Evolutionary conservation across 306 rosid species (phyloP), one percentile per base, ranked within the genome.

Genomic region (Astragalus membranaceus): DNA sequence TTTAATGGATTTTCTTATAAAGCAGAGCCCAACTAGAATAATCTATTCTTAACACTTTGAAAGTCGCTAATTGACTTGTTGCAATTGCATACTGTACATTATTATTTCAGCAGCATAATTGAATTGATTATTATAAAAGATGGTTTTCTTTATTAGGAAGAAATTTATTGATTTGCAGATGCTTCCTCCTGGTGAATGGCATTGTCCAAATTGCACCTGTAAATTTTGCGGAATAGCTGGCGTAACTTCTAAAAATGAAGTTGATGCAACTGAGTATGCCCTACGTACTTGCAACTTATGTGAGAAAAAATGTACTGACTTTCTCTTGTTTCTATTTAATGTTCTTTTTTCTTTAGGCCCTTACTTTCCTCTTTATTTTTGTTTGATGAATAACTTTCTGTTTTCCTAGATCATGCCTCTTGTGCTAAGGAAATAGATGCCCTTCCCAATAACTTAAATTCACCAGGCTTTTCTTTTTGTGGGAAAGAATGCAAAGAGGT

Each of bases 181-280:
- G 87, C 96, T 85, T 80, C 96, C 98, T 35, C 81, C 83, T 1
- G 98, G 95, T 58, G 98, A 92, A 66, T 92, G 98, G 98, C 88
- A 80, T 67, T 92, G 98, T 75, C 91, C 92, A 56, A 89, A 92
- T 76, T 92, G 98, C 72, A 83, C 87, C n/a, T 92, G 98, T 83
- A 89, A 88, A 78, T 80, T 75, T 77, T 92, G 98, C 79, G 92
- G 89, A 65, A 46, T 74, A n/a, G 95, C 87, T 55, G 55, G 72
- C 62, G 85, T 49, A 59, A 72, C 32, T 73, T 64, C 49, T 67
- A 60, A 70, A 46, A 76, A 83, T 6, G 90, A 64, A 72, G 88
- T 78, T 65, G 76, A 64, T 53, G 35, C 68, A 48, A 41, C 68
- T 58, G 76, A 15, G 64, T 17, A 75, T 80, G 83, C 44, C 17